Conservation (phyloP, 768 basidiomycete species). For the Russula ochroleuca region DNA sequence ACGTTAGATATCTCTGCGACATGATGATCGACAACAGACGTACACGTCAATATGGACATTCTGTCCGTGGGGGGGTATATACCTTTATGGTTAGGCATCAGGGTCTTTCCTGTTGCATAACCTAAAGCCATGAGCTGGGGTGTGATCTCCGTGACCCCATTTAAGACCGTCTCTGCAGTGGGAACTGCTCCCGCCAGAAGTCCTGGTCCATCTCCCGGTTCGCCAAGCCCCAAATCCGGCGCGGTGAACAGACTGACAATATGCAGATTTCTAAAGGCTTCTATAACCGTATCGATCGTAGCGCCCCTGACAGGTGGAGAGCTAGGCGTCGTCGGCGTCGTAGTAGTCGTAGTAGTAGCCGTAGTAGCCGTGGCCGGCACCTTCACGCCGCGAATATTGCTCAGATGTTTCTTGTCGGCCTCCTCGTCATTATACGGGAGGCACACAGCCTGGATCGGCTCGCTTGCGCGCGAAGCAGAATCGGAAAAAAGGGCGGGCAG, state of each 20-base stretch:
- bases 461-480: conserved; percentile 30
- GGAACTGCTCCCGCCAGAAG: conserved; percentile 72
- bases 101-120: conserved; percentile 63
- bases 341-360: too few species aligned
- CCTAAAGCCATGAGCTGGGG: conserved; percentile 76
- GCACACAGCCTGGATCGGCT: conserved; percentile 77
- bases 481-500: conserved; percentile 49
- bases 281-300: conserved; percentile 47
- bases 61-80: conserved; percentile 72
- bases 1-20: conserved; percentile 1
- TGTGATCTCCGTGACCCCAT: conserved; percentile 66
- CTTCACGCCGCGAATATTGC: conserved; percentile 37
- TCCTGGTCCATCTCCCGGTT: conserved; percentile 64
- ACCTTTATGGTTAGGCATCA: conserved; percentile 63
- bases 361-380: not conserved
- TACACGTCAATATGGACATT: conserved; percentile 76
- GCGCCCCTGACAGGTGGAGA: conserved; percentile 46
- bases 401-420: conserved; percentile 56
- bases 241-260: conserved; percentile 55
- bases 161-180: conserved; percentile 64
- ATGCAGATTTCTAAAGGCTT: conserved; percentile 55
- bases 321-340: not conserved
- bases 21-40: conserved; percentile 31
- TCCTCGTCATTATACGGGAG: conserved; percentile 61
- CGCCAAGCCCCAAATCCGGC: conserved; percentile 67